Conservation (phyloP, 495 filamentous ascomycete genomes). For the Achaetomiella virescens region DNA sequence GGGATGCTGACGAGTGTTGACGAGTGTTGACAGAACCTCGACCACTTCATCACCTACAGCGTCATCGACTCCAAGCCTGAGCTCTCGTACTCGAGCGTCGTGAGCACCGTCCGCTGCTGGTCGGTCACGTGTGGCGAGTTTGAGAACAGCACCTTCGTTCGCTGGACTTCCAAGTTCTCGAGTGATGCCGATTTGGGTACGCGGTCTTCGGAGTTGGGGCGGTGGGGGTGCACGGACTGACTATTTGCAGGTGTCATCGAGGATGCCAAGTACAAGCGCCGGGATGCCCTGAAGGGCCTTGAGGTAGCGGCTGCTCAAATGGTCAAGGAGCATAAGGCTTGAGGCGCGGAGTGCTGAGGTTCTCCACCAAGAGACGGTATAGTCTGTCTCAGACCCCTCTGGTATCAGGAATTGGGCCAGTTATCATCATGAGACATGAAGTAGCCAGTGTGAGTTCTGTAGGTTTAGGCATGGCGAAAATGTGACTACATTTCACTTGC, state of each 20-base stretch:
- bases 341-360: not conserved
- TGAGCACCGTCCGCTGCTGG: conserved; percentile 57
- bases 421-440: no score
- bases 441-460: no score
- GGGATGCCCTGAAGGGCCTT: conserved; percentile 59
- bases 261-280: conserved; percentile 67
- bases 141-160: conserved; percentile 55
- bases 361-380: no score
- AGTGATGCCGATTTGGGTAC: conserved; percentile 62
- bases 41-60: conserved; percentile 65
- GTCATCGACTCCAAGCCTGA: conserved; percentile 55
- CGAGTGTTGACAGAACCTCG: conserved; percentile 53
- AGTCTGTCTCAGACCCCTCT: no score
- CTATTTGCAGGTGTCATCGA: conserved; percentile 52
- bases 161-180: conserved; percentile 60
- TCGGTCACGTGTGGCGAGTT: conserved; percentile 53
- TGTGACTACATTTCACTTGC: no score
- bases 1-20: no score
- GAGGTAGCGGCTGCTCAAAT: conserved; percentile 49
- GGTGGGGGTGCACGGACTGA: conserved; percentile 9
- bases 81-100: conserved; percentile 53
- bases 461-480: no score
- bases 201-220: conserved; percentile 14
- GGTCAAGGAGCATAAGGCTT: conserved; percentile 15
- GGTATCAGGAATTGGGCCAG: no score